phyloP scores from a whole-genome alignment of 805 yeast species.

The Saccharomycopsis sp. region DNA sequence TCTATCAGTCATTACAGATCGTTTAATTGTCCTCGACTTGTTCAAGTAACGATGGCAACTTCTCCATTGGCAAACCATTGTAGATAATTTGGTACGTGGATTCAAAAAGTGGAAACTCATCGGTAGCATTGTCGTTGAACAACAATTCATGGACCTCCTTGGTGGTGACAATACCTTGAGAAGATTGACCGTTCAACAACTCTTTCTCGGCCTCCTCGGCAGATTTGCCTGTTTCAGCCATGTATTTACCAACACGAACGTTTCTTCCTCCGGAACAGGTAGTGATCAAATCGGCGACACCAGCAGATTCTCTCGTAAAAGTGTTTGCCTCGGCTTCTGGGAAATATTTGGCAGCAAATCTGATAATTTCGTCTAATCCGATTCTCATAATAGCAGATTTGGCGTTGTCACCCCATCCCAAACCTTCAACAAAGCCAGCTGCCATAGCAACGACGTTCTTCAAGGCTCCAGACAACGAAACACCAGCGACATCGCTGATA shows the following conservation, averaged over 20 bases:
- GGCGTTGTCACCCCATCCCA: slow-evolving; percentile 99
- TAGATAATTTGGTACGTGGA: slow-evolving; percentile 76
- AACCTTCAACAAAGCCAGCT: slow-evolving; percentile 95
- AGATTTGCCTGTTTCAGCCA: slow-evolving; percentile 71
- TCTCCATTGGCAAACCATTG: slow-evolving; percentile 65
- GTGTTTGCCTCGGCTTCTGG: slow-evolving; percentile 69
- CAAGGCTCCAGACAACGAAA: slow-evolving; percentile 93
- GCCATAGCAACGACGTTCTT: slow-evolving; percentile 95
- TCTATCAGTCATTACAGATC: neutral
- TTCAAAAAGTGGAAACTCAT: slow-evolving; percentile 66
- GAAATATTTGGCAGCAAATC: slow-evolving; percentile 78
- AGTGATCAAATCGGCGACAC: slow-evolving; percentile 97
- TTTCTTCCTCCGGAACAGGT: slow-evolving; percentile 98
- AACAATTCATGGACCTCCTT: slow-evolving; percentile 87
- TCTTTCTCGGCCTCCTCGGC: slow-evolving; percentile 81
- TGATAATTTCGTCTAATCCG: slow-evolving; percentile 84
- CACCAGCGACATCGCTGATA: slow-evolving; percentile 90
- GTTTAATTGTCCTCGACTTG: slow-evolving; percentile 21
- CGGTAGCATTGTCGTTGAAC: slow-evolving; percentile 30
- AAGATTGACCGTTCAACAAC: slow-evolving; percentile 89
- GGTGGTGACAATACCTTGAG: slow-evolving; percentile 90
- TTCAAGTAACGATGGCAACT: slow-evolving; percentile 67
- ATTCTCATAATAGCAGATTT: slow-evolving; percentile 96
- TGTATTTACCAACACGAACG: slow-evolving; percentile 80
- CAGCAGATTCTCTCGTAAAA: slow-evolving; percentile 89